These are phyloP conservation scores for Alternaria sp. DNA, from an alignment of 2,329 filamentous ascomycete species.

Conservation along the genomic window DNA sequence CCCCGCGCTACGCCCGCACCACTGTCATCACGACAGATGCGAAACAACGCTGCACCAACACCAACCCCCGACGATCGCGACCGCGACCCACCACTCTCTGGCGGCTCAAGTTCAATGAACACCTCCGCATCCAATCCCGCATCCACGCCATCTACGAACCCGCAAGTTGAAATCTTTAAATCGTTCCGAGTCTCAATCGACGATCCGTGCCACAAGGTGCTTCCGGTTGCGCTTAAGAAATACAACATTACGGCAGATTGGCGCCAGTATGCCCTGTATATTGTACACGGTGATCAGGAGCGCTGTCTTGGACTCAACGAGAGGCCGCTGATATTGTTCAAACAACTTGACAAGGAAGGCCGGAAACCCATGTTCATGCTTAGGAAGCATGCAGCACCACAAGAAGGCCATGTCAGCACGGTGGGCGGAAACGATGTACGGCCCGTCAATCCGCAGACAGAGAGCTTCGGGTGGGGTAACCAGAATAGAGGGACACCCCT, in stretches of 20 bases:
- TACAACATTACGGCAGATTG: constrained; percentile 98
- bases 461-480: constrained; percentile 30
- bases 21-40: constrained; percentile 37
- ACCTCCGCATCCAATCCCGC: constrained; percentile 27
- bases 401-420: constrained; percentile 54
- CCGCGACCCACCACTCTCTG: constrained; percentile 46
- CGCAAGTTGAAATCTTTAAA: constrained; percentile 93
- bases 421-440: constrained; percentile 45
- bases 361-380: constrained; percentile 99
- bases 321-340: constrained; percentile 93
- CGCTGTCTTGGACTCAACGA: constrained; percentile 90
- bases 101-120: constrained; percentile 37
- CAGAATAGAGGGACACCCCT: constrained; percentile 33
- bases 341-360: constrained; percentile 94
- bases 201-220: constrained; percentile 95
- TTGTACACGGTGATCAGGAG: constrained; percentile 98
- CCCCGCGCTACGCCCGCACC: constrained; percentile 41
- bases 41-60: constrained; percentile 35
- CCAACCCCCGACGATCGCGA: constrained; percentile 44
- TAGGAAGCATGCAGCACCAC: constrained; percentile 66
- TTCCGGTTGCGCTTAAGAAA: constrained; percentile 93
- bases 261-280: constrained; percentile 97
- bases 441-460: constrained; percentile 26
- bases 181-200: constrained; percentile 98
- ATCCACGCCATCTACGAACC: constrained; percentile 47